Percentiles rank a stretch among this genome's conserved stretches.
phyloP scores from a whole-genome alignment of 371 early-diverging fungal genomes.

The Zancudomyces culisetae region DNA sequence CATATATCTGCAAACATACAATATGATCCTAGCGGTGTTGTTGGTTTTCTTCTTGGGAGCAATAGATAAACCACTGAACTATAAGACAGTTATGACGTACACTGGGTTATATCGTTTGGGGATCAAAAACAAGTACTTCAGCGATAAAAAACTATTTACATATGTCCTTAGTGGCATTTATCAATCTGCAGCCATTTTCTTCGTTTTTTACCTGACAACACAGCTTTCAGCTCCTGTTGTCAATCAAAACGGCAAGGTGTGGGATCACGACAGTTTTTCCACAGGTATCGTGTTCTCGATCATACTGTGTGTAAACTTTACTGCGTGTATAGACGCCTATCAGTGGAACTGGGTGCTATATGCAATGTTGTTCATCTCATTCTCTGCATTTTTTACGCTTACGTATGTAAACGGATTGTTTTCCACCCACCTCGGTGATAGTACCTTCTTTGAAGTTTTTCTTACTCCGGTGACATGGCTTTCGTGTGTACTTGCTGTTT shows the following conservation, averaged over 20 bases:
- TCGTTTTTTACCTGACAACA: slow-evolving; percentile 30
- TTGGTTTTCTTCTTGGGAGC: slow-evolving; percentile 43
- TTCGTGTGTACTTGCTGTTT: slow-evolving; percentile 30
- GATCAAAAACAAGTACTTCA: slow-evolving; percentile 62
- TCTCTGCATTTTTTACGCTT: slow-evolving; percentile 30
- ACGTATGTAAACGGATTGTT: slow-evolving; percentile 18
- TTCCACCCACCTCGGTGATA: slow-evolving; percentile 29
- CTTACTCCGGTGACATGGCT: slow-evolving; percentile 51
- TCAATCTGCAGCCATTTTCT: slow-evolving; percentile 82
- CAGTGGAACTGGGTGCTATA: slow-evolving; percentile 48
- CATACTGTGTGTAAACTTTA: slow-evolving; percentile 61
- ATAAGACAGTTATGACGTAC: slow-evolving; percentile 28
- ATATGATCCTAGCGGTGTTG: slow-evolving; percentile 53
- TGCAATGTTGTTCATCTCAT: slow-evolving; percentile 27
- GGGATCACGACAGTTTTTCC: slow-evolving; percentile 39
- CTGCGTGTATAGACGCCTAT: slow-evolving; percentile 48
- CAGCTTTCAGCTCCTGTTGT: slow-evolving; percentile 39
- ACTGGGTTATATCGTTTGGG: slow-evolving; percentile 65
- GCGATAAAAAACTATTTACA: slow-evolving; percentile 57
- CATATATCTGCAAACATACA: slow-evolving; percentile 60
- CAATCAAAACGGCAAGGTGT: slow-evolving; percentile 23
- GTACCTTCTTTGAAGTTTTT: slow-evolving; percentile 35
- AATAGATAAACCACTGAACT: slow-evolving; percentile 17
- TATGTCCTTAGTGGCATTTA: slow-evolving; percentile 67
- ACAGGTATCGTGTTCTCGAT: slow-evolving; percentile 53